Conservation (phyloP, 805 yeast species). For the Yamadazyma sp. region DNA sequence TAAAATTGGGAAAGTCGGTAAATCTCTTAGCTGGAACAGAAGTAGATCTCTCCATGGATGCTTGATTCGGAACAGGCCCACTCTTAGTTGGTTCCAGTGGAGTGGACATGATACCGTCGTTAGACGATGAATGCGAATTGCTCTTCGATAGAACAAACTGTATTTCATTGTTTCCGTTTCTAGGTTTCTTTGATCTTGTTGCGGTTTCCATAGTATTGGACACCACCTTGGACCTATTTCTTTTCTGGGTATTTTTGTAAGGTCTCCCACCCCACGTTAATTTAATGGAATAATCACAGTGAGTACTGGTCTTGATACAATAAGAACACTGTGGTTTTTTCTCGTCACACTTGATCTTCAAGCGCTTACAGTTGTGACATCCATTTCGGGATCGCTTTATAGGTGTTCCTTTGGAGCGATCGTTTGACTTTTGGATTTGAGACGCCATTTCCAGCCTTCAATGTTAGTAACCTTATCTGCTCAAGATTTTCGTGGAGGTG, state of each 20-base stretch:
- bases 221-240: conserved; percentile 15
- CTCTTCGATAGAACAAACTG: conserved; percentile 6
- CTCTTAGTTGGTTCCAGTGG: background rate
- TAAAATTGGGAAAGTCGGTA: conserved; percentile 6
- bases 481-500: background rate
- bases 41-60: background rate
- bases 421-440: too few relatives aligned
- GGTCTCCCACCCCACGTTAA: conserved; percentile 80
- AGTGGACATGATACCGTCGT: conserved; percentile 1
- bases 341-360: conserved; percentile 72
- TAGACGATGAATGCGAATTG: background rate
- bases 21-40: background rate
- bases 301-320: conserved; percentile 46
- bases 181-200: conserved; percentile 1
- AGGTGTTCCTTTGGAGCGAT: background rate
- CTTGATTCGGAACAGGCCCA: background rate
- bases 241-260: conserved; percentile 43
- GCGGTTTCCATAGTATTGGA: background rate
- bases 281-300: conserved; percentile 64
- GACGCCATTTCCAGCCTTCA: conserved; percentile 1
- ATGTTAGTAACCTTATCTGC: conserved; percentile 1
- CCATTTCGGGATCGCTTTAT: conserved; percentile 42
- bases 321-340: conserved; percentile 58
- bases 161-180: background rate
- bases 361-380: conserved; percentile 59